Conservation (phyloP, 257 asterid species). For the Plantago ovata region DNA sequence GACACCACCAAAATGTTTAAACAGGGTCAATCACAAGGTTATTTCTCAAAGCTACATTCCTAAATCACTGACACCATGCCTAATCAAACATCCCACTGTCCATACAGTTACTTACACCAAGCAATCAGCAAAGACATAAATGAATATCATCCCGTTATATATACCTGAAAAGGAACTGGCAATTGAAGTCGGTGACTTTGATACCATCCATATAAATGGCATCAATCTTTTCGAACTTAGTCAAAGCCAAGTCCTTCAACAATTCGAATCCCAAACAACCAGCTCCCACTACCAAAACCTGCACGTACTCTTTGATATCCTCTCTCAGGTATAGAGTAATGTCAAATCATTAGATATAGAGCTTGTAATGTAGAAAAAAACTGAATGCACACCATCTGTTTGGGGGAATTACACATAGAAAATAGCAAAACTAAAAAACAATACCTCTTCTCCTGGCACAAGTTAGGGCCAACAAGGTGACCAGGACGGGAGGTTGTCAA, state of each 20-base stretch:
- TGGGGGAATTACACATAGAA: conserved; percentile 12
- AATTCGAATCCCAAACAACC: conserved; percentile 98
- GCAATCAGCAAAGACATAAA: background rate
- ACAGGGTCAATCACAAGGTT: too few species aligned
- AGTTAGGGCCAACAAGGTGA: conserved; percentile 64
- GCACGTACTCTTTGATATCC: conserved; percentile 70
- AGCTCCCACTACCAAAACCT: conserved; percentile 90
- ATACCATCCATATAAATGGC: conserved; percentile 97
- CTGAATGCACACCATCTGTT: conserved; percentile 18
- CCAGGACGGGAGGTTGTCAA: conserved; percentile 95
- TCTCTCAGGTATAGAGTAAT: conserved; percentile 81
- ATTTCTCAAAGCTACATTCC: too few species aligned
- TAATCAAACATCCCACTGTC: background rate
- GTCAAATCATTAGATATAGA: conserved; percentile 18
- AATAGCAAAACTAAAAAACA: background rate
- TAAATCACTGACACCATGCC: too few species aligned
- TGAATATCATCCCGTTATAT: conserved; percentile 12
- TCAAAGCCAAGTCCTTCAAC: too few species aligned
- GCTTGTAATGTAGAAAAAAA: background rate
- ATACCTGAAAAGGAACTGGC: conserved; percentile 97
- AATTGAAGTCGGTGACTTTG: conserved; percentile 90
- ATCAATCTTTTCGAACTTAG: conserved; percentile 79
- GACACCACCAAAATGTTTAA: too few species aligned
- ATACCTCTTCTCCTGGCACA: conserved; percentile 78
- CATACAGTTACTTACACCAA: too few species aligned